Evolutionary conservation across 768 basidiomycete genomes (phyloP).

Genomic region (Leucosporidium yakuticum): DNA sequence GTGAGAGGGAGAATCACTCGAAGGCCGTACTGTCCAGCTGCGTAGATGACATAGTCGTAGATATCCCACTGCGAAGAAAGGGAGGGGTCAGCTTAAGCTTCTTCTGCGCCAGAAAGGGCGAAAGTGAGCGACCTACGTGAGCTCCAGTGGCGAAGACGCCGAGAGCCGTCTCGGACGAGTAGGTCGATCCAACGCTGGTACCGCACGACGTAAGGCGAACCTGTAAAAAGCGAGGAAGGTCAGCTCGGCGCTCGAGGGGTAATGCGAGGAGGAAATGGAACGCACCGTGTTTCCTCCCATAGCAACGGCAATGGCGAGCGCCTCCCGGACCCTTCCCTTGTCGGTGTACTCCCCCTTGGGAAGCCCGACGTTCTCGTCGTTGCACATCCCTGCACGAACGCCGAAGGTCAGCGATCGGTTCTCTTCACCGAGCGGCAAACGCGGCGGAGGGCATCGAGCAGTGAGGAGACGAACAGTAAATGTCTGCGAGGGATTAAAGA

Average conservation of each 20-base stretch:
- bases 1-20: background rate
- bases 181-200: background rate
- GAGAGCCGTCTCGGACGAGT: background rate
- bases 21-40: constrained; percentile 1
- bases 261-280: constrained; percentile 9
- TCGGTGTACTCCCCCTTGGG: constrained; percentile 23
- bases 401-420: constrained; percentile 25
- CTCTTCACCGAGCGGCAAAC: background rate
- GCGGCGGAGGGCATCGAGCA: too few relatives aligned
- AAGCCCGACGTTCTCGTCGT: constrained; percentile 29
- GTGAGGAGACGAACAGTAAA: background rate
- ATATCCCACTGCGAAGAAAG: constrained; percentile 15
- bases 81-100: background rate
- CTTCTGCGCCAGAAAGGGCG: background rate
- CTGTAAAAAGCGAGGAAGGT: too few relatives aligned
- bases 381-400: background rate
- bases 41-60: constrained; percentile 10
- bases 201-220: background rate
- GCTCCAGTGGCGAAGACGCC: constrained; percentile 17
- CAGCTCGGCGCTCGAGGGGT: background rate
- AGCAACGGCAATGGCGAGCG: constrained; percentile 34
- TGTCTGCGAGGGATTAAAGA: background rate
- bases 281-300: constrained; percentile 40
- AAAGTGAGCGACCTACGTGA: constrained; percentile 11
- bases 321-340: constrained; percentile 30